Conservation (phyloP, 768 basidiomycete genomes). For the Hygrophorus pudorinus region DNA sequence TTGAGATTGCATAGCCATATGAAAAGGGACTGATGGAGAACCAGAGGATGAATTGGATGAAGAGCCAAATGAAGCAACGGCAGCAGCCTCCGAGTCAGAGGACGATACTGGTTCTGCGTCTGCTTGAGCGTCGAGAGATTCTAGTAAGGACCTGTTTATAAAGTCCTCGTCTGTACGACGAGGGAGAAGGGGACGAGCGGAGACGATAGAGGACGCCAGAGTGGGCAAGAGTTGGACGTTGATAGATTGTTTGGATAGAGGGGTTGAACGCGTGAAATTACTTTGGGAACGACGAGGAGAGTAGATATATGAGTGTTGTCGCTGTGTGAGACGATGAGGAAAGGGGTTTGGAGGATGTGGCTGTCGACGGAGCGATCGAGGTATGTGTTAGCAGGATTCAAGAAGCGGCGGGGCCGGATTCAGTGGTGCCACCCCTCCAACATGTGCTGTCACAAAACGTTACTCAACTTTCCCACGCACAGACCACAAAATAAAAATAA, state of each 20-base stretch:
- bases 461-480: constrained; percentile 31
- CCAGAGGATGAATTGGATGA: constrained; percentile 45
- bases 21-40: constrained; percentile 49
- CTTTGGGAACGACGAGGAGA: constrained; percentile 18
- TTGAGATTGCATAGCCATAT: constrained; percentile 36
- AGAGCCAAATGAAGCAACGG: constrained; percentile 36
- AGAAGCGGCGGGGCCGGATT: constrained; percentile 30
- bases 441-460: neutral
- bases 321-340: constrained; percentile 9
- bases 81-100: constrained; percentile 41
- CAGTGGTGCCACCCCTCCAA: constrained; percentile 8
- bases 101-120: constrained; percentile 62
- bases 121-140: constrained; percentile 74
- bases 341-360: constrained; percentile 16
- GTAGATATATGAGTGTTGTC: neutral
- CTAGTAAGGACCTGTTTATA: constrained; percentile 78
- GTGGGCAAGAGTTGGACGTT: constrained; percentile 24
- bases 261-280: neutral
- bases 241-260: neutral
- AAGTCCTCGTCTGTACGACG: constrained; percentile 64
- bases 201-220: constrained; percentile 40
- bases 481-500: constrained; percentile 33
- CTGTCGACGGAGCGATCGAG: constrained; percentile 14
- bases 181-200: constrained; percentile 9
- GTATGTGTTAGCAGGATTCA: constrained; percentile 37